Conservation (phyloP, 2,329 filamentous ascomycete species). For the Ceratocystis huliohia region DNA sequence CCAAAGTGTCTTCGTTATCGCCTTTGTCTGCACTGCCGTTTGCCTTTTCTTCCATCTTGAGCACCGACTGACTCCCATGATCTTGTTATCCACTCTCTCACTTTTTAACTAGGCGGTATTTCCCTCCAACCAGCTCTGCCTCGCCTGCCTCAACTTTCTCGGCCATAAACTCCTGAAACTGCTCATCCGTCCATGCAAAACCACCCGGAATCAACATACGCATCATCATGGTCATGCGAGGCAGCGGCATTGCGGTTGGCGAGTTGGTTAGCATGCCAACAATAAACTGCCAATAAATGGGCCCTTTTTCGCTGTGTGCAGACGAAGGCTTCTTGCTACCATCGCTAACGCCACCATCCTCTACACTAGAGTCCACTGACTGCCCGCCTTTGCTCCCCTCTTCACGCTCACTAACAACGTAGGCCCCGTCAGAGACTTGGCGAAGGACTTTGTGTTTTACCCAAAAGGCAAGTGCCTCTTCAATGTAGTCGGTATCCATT, state of each 20-base stretch:
- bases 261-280: slow-evolving; percentile 91
- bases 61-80: not conserved
- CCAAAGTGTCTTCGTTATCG: not conserved
- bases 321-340: slow-evolving; percentile 31
- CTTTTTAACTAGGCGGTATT: slow-evolving; percentile 54
- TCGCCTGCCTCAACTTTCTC: slow-evolving; percentile 63
- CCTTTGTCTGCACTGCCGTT: not conserved
- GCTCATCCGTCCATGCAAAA: slow-evolving; percentile 80
- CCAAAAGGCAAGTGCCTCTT: slow-evolving; percentile 59
- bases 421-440: slow-evolving; percentile 42
- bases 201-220: slow-evolving; percentile 80
- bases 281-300: slow-evolving; percentile 83
- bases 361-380: not conserved
- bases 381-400: slow-evolving; percentile 25
- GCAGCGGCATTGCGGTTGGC: slow-evolving; percentile 62
- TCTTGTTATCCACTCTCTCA: slow-evolving; percentile 27
- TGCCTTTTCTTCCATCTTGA: not conserved
- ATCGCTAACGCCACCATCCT: slow-evolving; percentile 21
- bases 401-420: slow-evolving; percentile 55
- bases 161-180: slow-evolving; percentile 66
- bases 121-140: slow-evolving; percentile 56
- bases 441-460: slow-evolving; percentile 53
- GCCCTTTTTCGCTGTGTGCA: slow-evolving; percentile 44
- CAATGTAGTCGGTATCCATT: slow-evolving; percentile 63
- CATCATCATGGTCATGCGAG: slow-evolving; percentile 85